These are phyloP conservation scores for Fremontodendron californicum DNA, from an alignment of 345 rosid genomes.

Conservation along the genomic window DNA sequence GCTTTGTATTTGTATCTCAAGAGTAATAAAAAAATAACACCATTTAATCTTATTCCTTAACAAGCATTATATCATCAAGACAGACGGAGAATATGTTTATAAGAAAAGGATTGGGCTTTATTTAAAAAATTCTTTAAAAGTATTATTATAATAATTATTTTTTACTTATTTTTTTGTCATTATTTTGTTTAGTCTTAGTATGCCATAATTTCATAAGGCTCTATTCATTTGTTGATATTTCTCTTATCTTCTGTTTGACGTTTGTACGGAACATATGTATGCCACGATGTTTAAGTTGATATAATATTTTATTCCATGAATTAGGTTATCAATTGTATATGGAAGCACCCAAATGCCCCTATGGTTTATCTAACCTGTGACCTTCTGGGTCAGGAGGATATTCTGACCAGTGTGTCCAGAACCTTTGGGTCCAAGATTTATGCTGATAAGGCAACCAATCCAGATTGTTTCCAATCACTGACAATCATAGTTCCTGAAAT, in stretches of 20 bases:
- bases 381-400: slow-evolving; percentile 84
- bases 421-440: slow-evolving; percentile 81
- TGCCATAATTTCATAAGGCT: neutral
- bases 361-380: slow-evolving; percentile 70
- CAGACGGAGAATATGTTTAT: neutral
- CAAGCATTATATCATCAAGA: neutral
- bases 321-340: slow-evolving; percentile 76
- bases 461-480: slow-evolving; percentile 46
- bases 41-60: neutral
- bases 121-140: neutral
- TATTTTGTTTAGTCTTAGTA: neutral
- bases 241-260: neutral
- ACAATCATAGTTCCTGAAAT: slow-evolving; percentile 54
- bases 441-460: slow-evolving; percentile 51
- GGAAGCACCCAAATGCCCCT: slow-evolving; percentile 73
- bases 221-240: neutral
- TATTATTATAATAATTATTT: neutral
- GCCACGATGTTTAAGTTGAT: neutral
- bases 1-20: neutral
- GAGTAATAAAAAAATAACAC: neutral
- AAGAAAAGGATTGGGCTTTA: neutral
- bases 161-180: neutral
- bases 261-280: neutral
- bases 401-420: slow-evolving; percentile 45
- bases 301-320: slow-evolving; percentile 15